phyloP scores from a whole-genome alignment of 1,284 basidiomycete species.

The Tylopilus sp. region DNA sequence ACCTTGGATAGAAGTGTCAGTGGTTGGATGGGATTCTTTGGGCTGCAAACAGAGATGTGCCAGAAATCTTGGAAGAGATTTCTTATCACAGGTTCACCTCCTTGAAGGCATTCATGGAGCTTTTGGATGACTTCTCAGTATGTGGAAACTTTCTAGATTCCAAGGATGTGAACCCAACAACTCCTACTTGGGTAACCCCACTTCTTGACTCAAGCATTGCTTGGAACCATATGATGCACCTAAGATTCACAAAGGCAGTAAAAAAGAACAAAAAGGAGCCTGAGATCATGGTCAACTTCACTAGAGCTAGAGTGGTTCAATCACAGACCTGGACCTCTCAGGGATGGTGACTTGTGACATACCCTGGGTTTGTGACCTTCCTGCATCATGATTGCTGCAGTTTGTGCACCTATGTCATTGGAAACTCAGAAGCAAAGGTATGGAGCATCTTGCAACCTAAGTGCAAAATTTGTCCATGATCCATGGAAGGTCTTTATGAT shows the following conservation, averaged over 20 bases:
- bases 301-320: too few relatives aligned
- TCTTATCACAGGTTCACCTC: background rate
- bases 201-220: background rate
- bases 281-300: background rate
- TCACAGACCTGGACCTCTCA: constrained; percentile 5
- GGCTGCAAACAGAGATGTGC: background rate
- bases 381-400: constrained; percentile 10
- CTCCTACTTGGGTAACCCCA: background rate
- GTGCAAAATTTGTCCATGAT: background rate
- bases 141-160: background rate
- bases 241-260: background rate
- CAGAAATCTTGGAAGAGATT: too few relatives aligned
- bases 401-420: background rate
- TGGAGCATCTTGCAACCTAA: constrained; percentile 2
- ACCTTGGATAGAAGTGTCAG: background rate
- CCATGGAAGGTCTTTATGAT: too few relatives aligned
- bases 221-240: background rate
- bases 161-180: background rate
- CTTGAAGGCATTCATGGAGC: background rate
- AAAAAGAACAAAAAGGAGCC: background rate
- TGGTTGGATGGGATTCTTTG: background rate
- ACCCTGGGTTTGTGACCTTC: background rate
- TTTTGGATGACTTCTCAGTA: fast-evolving
- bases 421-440: background rate
- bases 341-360: constrained; percentile 7